Base-by-base conservation (phyloP, 768 basidiomycete species). In the Crucibulum laeve region DNA sequence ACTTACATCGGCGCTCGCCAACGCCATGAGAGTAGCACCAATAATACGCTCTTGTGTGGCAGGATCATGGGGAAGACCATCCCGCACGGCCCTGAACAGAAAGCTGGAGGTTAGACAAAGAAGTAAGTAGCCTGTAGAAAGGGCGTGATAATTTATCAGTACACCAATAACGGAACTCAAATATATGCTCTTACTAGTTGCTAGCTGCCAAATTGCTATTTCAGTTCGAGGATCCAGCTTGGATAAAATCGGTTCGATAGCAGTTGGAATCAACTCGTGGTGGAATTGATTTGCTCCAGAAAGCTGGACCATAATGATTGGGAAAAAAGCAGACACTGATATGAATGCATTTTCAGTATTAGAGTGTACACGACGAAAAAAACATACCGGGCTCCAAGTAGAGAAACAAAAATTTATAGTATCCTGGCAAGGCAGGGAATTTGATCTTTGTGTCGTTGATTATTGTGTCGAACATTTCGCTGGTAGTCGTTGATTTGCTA, bases 1-100 rank as follows among this genome's bases (percentile, higher is more conserved):
- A 56, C 83, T 57, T 51, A 88, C 87, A 61, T 90, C 87, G 37
- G 82, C 87, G 47, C 87, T 68, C 3, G 81, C 83, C 26, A 90
- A 70, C 3, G 82, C 83, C 30, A 74, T 67, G 47, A 90, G 68
- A 46, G 73, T 71, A 3, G 84, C 76, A 10, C 85, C 85, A 4
- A 89, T 52, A 43, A 90, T 79, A 41, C 79, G 77, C 53, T 89
- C 87, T 57, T 87, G 86, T 1, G 76, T 77, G 21, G 65, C 69
- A 1, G 75, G 78, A 54, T 85, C 75, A 38, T 75, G 56, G 0
- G 73, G 71, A 11, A 88, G 58, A 0, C 80, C 68, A 51, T 86
- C 80, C 43, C 84, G 64, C 24, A 83, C 70, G 2, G 82, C 81
- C 22, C 85, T 77, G 56, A 88, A 86, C 7, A 82, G 82, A 25